These are phyloP conservation scores for Mallotus japonicus DNA, from an alignment of 441 rosid genomes.

Conservation along the genomic window DNA sequence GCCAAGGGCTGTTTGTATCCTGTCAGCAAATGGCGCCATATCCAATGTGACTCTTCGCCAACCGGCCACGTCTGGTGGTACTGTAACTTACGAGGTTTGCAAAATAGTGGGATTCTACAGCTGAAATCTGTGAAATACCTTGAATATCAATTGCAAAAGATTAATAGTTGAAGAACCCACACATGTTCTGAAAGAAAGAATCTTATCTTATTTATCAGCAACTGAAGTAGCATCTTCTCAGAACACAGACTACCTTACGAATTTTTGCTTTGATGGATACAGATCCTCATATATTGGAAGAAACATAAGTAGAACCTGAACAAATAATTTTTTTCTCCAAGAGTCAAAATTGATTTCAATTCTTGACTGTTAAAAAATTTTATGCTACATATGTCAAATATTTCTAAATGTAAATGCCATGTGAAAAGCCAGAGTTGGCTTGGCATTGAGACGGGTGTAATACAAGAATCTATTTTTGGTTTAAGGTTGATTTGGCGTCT, in stretches of 20 bases:
- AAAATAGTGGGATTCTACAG: neutral
- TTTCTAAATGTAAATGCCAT: neutral
- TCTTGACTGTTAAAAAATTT: neutral
- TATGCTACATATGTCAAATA: neutral
- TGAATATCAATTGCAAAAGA: neutral
- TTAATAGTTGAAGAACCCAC: neutral
- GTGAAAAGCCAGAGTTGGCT: neutral
- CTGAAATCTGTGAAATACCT: neutral
- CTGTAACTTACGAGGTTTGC: conserved; percentile 66
- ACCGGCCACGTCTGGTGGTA: conserved; percentile 59
- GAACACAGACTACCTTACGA: neutral
- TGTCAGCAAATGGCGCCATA: conserved; percentile 64
- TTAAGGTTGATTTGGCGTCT: neutral
- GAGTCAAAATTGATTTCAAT: neutral
- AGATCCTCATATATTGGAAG: neutral
- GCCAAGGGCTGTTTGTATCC: conserved; percentile 51
- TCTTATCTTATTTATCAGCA: neutral
- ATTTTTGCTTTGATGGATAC: neutral
- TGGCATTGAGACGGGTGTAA: neutral
- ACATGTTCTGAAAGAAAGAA: neutral
- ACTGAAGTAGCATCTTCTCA: neutral
- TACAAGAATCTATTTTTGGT: no score
- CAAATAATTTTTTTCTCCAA: neutral
- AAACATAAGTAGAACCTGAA: neutral
- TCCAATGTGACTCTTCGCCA: conserved; percentile 68